These are phyloP conservation scores for Gracilaria domingensis DNA, from an alignment of 23 red algal species.

Conservation along the genomic window DNA sequence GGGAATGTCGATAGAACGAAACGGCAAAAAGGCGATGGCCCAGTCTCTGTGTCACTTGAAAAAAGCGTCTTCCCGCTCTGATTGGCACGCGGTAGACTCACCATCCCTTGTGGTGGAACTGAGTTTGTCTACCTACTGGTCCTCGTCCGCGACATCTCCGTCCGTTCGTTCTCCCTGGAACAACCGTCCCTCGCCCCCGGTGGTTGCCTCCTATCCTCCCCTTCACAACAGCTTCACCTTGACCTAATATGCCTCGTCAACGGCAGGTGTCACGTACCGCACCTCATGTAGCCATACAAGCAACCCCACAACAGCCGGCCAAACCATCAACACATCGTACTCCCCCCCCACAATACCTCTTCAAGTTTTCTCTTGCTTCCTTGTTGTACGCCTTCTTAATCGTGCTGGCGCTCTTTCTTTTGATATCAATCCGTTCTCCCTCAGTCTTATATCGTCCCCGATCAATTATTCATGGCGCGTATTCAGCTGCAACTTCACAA, in stretches of 20 bases:
- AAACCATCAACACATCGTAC: neutral
- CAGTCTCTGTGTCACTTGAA: no score
- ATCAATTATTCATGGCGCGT: constrained; percentile 8
- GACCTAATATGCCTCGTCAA: neutral
- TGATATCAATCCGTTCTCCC: neutral
- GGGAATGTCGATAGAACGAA: no score
- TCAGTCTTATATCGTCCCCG: neutral
- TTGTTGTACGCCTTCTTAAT: neutral
- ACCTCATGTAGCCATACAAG: neutral
- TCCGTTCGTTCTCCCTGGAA: neutral
- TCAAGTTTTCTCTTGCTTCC: neutral
- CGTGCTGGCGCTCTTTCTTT: neutral
- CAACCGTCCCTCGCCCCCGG: neutral
- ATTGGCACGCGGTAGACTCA: no score
- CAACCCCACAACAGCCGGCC: neutral
- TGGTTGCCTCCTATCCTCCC: neutral
- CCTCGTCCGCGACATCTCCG: no score
- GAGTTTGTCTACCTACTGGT: no score
- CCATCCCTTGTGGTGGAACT: no score
- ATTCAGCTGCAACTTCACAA: neutral
- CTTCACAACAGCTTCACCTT: neutral
- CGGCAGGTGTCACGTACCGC: neutral
- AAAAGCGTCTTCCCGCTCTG: no score
- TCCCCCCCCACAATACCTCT: neutral
- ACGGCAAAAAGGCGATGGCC: no score